phyloP scores from a whole-genome alignment of 306 rosid genomes.

The Cicer pinnatifidum region DNA sequence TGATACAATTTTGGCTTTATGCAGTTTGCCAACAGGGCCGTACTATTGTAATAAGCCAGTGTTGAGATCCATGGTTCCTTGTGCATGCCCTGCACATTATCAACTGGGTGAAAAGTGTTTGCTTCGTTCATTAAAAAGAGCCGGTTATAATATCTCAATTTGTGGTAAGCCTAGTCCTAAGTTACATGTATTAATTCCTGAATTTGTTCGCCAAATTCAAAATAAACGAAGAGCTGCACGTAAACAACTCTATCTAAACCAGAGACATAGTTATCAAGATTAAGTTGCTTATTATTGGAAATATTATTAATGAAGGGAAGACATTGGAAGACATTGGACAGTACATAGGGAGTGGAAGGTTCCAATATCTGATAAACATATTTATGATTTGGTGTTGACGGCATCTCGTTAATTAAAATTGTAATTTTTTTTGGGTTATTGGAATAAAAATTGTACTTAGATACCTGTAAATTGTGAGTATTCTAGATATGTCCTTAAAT shows the following conservation, averaged over 20 bases:
- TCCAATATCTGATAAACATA: slow-evolving; percentile 39
- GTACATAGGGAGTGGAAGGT: slow-evolving; percentile 46
- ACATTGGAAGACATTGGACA: slow-evolving; percentile 46
- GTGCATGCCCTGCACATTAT: slow-evolving; percentile 50
- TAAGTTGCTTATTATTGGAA: slow-evolving; percentile 39
- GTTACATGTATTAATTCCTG: slow-evolving; percentile 48
- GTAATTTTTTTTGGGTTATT: too few relatives aligned
- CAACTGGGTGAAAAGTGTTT: slow-evolving; percentile 55
- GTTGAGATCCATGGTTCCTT: slow-evolving; percentile 55
- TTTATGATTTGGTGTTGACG: slow-evolving; percentile 45
- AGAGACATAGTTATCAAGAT: slow-evolving; percentile 41
- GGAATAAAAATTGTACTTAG: neutral
- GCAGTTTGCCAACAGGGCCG: slow-evolving; percentile 59
- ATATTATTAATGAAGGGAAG: slow-evolving; percentile 41
- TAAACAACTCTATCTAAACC: slow-evolving; percentile 40
- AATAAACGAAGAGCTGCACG: slow-evolving; percentile 49
- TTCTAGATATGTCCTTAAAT: slow-evolving; percentile 27
- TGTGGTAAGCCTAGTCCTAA: slow-evolving; percentile 51
- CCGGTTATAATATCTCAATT: slow-evolving; percentile 43
- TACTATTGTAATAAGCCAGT: slow-evolving; percentile 56
- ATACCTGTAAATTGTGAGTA: slow-evolving; percentile 42
- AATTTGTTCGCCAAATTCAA: slow-evolving; percentile 56
- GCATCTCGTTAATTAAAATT: slow-evolving; percentile 35
- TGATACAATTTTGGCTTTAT: slow-evolving; percentile 42
- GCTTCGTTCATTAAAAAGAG: slow-evolving; percentile 53